Evolutionary conservation across 805 yeast species (phyloP).

Genomic region (Candida yuanshanica): DNA sequence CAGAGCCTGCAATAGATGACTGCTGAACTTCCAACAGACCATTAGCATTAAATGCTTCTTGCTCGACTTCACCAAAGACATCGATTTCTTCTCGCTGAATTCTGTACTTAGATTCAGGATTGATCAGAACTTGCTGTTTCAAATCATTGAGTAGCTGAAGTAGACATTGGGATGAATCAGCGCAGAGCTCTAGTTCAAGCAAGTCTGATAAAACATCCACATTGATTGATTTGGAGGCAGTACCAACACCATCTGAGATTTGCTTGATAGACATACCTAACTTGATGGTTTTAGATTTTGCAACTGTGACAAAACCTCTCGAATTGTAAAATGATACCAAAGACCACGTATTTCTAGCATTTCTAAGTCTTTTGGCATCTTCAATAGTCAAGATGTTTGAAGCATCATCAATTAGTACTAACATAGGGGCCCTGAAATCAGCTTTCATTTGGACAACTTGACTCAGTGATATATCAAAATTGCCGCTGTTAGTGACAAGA

Average conservation of each 20-base stretch:
- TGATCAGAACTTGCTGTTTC: conserved; percentile 58
- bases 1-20: not conserved
- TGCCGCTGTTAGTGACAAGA: conserved; percentile 49
- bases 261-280: conserved; percentile 11
- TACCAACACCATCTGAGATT: conserved; percentile 26
- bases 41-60: conserved; percentile 20
- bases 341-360: conserved; percentile 30
- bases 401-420: conserved; percentile 63
- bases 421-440: conserved; percentile 42
- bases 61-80: conserved; percentile 36
- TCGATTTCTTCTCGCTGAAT: conserved; percentile 29
- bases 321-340: conserved; percentile 34
- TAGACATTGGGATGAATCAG: conserved; percentile 77
- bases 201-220: conserved; percentile 45
- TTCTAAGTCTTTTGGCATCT: conserved; percentile 22
- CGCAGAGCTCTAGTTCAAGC: conserved; percentile 55
- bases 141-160: conserved; percentile 64
- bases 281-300: conserved; percentile 32
- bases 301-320: conserved; percentile 52
- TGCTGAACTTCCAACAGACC: not conserved
- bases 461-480: conserved; percentile 38
- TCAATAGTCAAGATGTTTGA: conserved; percentile 28
- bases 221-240: conserved; percentile 25
- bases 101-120: conserved; percentile 55
- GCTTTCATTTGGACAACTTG: conserved; percentile 32